phyloP scores from a whole-genome alignment of 192 early-diverging fungal genomes.

The Coemansia sp. region DNA sequence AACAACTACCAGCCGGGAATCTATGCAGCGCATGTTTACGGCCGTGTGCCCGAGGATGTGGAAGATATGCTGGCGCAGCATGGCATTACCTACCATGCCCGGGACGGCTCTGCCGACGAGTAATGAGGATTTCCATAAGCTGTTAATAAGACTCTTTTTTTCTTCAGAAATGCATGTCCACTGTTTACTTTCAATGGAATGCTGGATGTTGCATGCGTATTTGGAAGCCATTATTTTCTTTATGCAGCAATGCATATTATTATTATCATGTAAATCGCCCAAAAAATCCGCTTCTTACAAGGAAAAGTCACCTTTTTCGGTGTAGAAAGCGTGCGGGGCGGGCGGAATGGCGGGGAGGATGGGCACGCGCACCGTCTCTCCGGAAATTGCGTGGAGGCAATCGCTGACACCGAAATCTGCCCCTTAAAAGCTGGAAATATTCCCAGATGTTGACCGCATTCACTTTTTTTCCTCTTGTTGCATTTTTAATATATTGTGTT shows the following conservation, averaged over 20 bases:
- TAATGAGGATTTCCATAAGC: conserved; percentile 10
- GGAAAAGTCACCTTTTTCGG: background rate
- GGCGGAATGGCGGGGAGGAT: background rate
- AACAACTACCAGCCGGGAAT: conserved; percentile 59
- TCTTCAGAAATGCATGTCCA: background rate
- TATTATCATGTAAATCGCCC: too few relatives aligned
- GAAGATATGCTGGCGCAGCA: conserved; percentile 67
- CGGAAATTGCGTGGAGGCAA: too few relatives aligned
- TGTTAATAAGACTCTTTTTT: conserved; percentile 1
- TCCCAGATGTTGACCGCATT: background rate
- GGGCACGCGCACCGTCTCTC: too few relatives aligned
- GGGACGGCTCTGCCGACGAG: conserved; percentile 60
- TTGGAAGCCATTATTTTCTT: too few relatives aligned
- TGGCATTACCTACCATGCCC: conserved; percentile 67
- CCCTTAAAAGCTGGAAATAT: background rate
- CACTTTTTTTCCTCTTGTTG: background rate
- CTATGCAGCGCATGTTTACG: conserved; percentile 73
- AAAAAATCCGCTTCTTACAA: background rate
- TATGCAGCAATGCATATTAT: too few relatives aligned
- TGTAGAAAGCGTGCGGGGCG: background rate
- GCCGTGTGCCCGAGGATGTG: conserved; percentile 70
- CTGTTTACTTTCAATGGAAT: background rate
- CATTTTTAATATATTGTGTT: conserved; percentile 6
- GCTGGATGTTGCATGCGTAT: too few relatives aligned
- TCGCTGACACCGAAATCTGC: too few relatives aligned